Conservation (phyloP, 2,329 filamentous ascomycete species). For the Colletotrichum sp. region DNA sequence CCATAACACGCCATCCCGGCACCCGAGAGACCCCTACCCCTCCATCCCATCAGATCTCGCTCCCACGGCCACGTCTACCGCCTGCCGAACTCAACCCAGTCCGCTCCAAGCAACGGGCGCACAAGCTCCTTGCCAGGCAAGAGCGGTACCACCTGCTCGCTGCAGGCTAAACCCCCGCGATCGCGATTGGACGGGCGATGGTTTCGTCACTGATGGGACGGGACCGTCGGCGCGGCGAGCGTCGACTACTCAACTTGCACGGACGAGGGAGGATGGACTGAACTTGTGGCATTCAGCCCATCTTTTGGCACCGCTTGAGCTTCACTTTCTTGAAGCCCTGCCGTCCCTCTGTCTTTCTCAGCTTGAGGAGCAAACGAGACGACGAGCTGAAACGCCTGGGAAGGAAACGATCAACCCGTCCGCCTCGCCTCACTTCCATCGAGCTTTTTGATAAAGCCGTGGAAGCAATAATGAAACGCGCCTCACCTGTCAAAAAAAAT, state of each 20-base stretch:
- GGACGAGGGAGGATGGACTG: neutral
- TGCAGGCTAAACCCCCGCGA: neutral
- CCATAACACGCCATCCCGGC: neutral
- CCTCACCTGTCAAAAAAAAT: neutral
- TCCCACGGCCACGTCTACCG: neutral
- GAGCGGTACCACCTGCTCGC: neutral
- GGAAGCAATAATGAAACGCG: neutral
- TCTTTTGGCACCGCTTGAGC: neutral
- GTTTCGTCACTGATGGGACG: neutral
- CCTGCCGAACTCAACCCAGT: neutral
- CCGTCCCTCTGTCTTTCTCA: neutral
- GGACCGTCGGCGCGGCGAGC: neutral
- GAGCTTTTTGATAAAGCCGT: neutral
- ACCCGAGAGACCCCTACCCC: neutral
- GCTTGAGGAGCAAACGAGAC: neutral
- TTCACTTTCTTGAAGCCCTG: neutral
- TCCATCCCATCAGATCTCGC: neutral
- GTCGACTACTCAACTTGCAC: neutral
- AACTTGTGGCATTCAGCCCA: neutral
- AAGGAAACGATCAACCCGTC: neutral
- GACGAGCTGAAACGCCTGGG: neutral
- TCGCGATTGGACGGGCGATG: neutral
- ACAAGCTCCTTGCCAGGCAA: neutral
- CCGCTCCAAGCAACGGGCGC: neutral
- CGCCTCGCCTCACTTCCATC: neutral